Conservation (phyloP, 1,139 yeast genomes). For the Debaryomyces robertsiae region DNA sequence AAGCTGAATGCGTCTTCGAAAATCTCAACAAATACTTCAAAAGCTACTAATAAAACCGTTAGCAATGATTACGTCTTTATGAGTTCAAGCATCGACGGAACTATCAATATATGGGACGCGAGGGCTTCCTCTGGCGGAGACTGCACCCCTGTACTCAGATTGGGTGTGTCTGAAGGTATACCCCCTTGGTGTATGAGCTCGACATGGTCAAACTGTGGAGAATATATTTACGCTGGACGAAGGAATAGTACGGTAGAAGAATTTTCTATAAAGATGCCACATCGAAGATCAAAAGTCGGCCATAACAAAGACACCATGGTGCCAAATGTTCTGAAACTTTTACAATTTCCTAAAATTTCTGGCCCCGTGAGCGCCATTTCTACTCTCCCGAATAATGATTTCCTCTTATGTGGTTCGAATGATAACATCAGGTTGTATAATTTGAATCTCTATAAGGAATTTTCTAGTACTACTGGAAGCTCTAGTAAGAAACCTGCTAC, state of each 20-base stretch:
- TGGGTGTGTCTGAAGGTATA: constrained; percentile 62
- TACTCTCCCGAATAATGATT: constrained; percentile 80
- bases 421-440: constrained; percentile 91
- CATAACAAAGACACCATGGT: constrained; percentile 25
- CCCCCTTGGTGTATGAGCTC: constrained; percentile 98
- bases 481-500: constrained; percentile 43
- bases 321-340: constrained; percentile 56
- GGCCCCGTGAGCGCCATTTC: constrained; percentile 88
- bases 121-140: constrained; percentile 37
- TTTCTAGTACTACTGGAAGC: constrained; percentile 21
- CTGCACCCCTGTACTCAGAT: constrained; percentile 45
- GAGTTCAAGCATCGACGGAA: constrained; percentile 85
- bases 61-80: constrained; percentile 64
- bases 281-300: constrained; percentile 24
- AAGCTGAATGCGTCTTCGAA: constrained; percentile 18
- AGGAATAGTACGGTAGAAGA: constrained; percentile 90
- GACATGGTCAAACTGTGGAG: constrained; percentile 87
- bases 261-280: constrained; percentile 69
- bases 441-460: constrained; percentile 54
- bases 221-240: constrained; percentile 78
- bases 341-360: constrained; percentile 82
- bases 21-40: constrained; percentile 13
- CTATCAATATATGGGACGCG: constrained; percentile 80
- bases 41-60: constrained; percentile 26
- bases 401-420: constrained; percentile 81